These are phyloP conservation scores for Misopates orontium DNA, from an alignment of 257 asterid species.

Conservation along the genomic window DNA sequence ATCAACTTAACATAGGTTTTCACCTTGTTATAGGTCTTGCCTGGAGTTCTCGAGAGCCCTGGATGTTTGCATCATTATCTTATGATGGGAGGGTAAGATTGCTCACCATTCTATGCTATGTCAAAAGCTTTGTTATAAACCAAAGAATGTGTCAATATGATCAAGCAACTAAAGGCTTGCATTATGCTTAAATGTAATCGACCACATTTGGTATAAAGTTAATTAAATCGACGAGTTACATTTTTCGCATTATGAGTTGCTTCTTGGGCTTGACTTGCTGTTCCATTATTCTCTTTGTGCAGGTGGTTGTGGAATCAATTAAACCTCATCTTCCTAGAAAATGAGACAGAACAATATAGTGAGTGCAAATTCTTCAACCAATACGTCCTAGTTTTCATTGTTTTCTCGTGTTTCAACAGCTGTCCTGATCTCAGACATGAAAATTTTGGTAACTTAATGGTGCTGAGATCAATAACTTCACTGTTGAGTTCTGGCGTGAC, in stretches of 20 bases:
- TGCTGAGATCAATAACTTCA: slow-evolving; percentile 17
- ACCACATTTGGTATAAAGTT: too few relatives aligned
- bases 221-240: not conserved
- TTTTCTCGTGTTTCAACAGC: slow-evolving; percentile 1
- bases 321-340: slow-evolving; percentile 72
- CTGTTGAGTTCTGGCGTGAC: slow-evolving; percentile 17
- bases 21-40: slow-evolving; percentile 62
- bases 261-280: slow-evolving; percentile 13
- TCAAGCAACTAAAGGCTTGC: not conserved
- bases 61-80: slow-evolving; percentile 94
- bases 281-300: slow-evolving; percentile 27
- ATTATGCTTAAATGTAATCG: not conserved
- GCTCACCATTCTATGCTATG: slow-evolving; percentile 16
- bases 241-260: slow-evolving; percentile 5
- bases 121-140: slow-evolving; percentile 1
- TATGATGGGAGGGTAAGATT: slow-evolving; percentile 96
- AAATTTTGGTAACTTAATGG: slow-evolving; percentile 24
- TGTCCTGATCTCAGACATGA: slow-evolving; percentile 23
- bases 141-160: not conserved
- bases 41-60: slow-evolving; percentile 97
- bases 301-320: slow-evolving; percentile 97
- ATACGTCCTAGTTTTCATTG: not conserved
- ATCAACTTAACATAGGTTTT: slow-evolving; percentile 29
- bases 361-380: slow-evolving; percentile 29
- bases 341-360: slow-evolving; percentile 33